Evolutionary conservation across 1,284 basidiomycete genomes (phyloP).

Genomic region (Cystobasidium slooffiae): DNA sequence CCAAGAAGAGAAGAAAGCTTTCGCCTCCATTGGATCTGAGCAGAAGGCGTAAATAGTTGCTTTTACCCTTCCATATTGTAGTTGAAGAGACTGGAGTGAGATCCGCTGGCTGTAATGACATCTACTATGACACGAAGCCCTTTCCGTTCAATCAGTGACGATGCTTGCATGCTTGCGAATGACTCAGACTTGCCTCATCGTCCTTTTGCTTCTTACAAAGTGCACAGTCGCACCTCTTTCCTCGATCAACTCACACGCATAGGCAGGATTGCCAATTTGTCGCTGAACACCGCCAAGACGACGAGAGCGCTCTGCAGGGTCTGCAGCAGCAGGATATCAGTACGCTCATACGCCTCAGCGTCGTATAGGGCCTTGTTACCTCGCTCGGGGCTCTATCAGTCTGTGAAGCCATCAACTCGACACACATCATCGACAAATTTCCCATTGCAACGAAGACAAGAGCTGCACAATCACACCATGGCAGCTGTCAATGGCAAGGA

Average conservation of each 20-base stretch:
- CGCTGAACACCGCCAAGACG: slow-evolving; percentile 5
- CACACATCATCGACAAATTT: slow-evolving; percentile 28
- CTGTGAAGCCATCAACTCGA: neutral
- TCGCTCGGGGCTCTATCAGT: neutral
- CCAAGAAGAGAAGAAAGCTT: slow-evolving; percentile 57
- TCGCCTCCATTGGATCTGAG: slow-evolving; percentile 41
- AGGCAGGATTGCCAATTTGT: neutral
- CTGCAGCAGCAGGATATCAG: neutral
- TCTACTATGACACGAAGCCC: neutral
- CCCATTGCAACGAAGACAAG: neutral
- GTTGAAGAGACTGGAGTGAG: too few relatives aligned
- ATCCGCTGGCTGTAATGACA: too few relatives aligned
- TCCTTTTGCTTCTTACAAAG: neutral
- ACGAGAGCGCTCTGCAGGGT: slow-evolving; percentile 17
- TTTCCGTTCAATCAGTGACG: neutral
- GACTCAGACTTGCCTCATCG: neutral
- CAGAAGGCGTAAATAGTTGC: slow-evolving; percentile 19
- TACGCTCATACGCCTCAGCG: neutral
- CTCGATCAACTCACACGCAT: neutral
- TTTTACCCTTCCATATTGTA: neutral
- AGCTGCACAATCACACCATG: slow-evolving; percentile 7
- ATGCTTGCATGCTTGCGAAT: neutral
- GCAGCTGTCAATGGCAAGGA: slow-evolving; percentile 1
- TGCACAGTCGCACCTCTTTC: neutral
- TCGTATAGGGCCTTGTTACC: neutral